A percentile compares a stretch with the other conserved stretches of the same genome.
These are phyloP conservation scores for Begonia fuchsioides DNA, from an alignment of 306 rosid genomes.

Conservation along the genomic window DNA sequence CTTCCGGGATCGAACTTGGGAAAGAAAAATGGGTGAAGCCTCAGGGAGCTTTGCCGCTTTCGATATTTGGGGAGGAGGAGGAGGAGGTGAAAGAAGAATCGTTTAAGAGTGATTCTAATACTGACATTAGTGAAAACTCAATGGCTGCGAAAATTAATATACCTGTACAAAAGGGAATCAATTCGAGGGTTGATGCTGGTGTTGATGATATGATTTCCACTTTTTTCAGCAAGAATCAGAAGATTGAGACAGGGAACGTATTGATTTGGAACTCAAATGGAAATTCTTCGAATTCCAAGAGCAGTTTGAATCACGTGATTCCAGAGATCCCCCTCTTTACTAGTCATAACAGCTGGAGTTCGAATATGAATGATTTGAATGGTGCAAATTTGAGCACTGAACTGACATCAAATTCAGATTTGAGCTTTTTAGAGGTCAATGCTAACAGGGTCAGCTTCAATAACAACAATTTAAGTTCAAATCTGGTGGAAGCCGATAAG, in stretches of 20 bases:
- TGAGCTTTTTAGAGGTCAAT: constrained; percentile 1
- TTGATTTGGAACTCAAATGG: constrained; percentile 4
- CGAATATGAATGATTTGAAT: constrained; percentile 7
- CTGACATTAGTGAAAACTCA: constrained; percentile 9
- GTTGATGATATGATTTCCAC: constrained; percentile 32
- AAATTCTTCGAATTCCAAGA: constrained; percentile 1
- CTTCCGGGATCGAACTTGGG: constrained; percentile 5
- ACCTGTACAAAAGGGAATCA: constrained; percentile 20
- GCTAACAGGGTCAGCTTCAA: constrained; percentile 12
- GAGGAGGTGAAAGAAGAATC: constrained; percentile 19
- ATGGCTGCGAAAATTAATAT: constrained; percentile 16
- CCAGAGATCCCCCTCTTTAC: not conserved
- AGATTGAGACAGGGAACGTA: constrained; percentile 21
- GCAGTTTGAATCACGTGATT: constrained; percentile 2
- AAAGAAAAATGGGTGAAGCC: constrained; percentile 28
- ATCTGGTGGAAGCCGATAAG: constrained; percentile 17
- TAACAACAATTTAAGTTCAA: constrained; percentile 15
- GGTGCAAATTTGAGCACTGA: constrained; percentile 9
- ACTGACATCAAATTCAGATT: not conserved
- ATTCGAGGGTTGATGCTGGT: constrained; percentile 21
- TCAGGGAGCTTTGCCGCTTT: constrained; percentile 74
- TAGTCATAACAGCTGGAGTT: constrained; percentile 11
- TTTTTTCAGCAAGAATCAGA: constrained; percentile 27
- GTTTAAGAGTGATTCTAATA: constrained; percentile 9
- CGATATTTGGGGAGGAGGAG: constrained; percentile 71